phyloP scores from a whole-genome alignment of 352 stramenopile genomes.

The Plasmopara viticola region DNA sequence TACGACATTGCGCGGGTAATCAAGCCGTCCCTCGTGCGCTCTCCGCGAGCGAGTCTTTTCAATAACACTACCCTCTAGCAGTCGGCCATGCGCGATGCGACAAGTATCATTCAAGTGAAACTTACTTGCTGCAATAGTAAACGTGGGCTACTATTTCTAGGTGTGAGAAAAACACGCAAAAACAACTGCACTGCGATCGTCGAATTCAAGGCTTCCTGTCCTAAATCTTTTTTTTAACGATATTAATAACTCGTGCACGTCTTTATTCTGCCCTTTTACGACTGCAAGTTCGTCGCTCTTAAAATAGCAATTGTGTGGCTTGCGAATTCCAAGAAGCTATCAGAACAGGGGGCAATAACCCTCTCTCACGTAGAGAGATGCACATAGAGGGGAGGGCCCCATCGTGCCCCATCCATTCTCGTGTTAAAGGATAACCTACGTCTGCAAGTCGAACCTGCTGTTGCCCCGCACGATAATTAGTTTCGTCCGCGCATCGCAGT shows the following conservation, averaged over 20 bases:
- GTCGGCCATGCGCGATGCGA: not conserved
- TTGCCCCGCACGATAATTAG: constrained; percentile 10
- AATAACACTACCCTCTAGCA: not conserved
- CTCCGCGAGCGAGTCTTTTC: not conserved
- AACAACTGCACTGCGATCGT: not conserved
- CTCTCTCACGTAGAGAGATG: not conserved
- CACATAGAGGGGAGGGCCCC: not conserved
- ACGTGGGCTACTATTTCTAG: not conserved
- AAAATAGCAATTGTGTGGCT: not conserved
- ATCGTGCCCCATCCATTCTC: not conserved
- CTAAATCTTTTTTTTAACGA: not conserved
- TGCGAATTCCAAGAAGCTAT: too few species aligned
- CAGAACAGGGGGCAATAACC: not conserved
- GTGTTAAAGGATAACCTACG: not conserved
- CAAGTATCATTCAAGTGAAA: not conserved
- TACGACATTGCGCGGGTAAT: not conserved
- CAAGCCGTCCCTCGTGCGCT: not conserved
- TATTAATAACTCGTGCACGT: too few species aligned
- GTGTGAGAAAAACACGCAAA: not conserved
- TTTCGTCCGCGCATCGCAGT: constrained; percentile 6
- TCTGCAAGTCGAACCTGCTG: constrained; percentile 10
- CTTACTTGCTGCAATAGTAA: not conserved
- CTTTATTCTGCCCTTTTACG: too few species aligned
- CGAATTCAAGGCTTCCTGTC: not conserved
- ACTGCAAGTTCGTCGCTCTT: not conserved